Evolutionary conservation across 805 yeast species (phyloP).

Genomic region (Wickerhamomyces subpelliculosus): DNA sequence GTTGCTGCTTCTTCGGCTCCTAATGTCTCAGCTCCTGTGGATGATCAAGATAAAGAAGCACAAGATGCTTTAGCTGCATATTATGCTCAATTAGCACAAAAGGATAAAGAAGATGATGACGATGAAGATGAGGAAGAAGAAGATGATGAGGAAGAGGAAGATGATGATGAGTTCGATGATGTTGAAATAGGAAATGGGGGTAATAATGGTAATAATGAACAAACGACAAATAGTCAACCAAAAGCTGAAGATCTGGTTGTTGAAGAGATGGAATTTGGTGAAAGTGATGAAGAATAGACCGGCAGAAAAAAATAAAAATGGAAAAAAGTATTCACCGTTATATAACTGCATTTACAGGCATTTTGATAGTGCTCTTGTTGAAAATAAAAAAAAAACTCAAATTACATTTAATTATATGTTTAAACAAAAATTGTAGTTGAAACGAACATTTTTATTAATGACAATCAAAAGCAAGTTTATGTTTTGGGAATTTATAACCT

Average conservation of each 20-base stretch:
- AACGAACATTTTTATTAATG: not conserved
- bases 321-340: too few relatives aligned
- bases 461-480: constrained; percentile 24
- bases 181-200: constrained; percentile 60
- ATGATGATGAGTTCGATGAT: constrained; percentile 42
- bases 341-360: too few relatives aligned
- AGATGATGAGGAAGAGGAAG: constrained; percentile 9
- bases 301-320: not conserved
- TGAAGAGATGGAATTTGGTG: constrained; percentile 26
- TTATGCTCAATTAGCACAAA: constrained; percentile 37
- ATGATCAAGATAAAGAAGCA: constrained; percentile 54
- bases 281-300: constrained; percentile 20
- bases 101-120: constrained; percentile 18
- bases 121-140: constrained; percentile 19
- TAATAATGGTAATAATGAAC: not conserved
- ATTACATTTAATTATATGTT: not conserved
- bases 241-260: constrained; percentile 1
- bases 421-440: too few relatives aligned
- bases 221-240: not conserved
- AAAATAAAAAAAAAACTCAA: not conserved
- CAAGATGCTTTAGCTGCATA: constrained; percentile 70
- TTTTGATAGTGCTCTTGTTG: too few relatives aligned
- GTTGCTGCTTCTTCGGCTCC: constrained; percentile 9
- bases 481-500: constrained; percentile 37
- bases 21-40: constrained; percentile 20